These are phyloP conservation scores for Xylariaceae sp. DNA, from an alignment of 2,329 filamentous ascomycete genomes.

Conservation along the genomic window DNA sequence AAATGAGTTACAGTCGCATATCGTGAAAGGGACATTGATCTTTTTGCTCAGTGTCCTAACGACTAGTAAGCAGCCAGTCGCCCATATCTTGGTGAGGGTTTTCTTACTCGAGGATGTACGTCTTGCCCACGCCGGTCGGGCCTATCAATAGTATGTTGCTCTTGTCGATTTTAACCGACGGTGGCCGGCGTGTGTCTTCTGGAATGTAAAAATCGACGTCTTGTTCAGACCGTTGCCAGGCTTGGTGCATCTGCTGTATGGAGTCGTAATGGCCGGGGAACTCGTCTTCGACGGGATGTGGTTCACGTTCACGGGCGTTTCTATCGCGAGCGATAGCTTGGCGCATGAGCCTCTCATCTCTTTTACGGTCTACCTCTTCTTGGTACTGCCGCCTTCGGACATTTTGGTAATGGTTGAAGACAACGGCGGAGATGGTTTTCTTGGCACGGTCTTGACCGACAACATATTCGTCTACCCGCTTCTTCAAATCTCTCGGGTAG, in stretches of 20 bases:
- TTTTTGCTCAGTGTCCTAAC: constrained; percentile 80
- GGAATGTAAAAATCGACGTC: constrained; percentile 45
- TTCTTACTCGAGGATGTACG: constrained; percentile 73
- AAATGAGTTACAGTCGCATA: constrained; percentile 92
- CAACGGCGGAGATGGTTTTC: constrained; percentile 85
- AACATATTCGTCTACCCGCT: constrained; percentile 90
- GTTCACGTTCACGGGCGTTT: constrained; percentile 51
- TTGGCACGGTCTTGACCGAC: constrained; percentile 94
- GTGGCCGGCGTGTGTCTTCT: constrained; percentile 42
- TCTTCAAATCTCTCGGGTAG: constrained; percentile 71
- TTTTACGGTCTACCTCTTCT: constrained; percentile 60
- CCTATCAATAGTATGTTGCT: constrained; percentile 90
- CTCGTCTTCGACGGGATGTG: constrained; percentile 61
- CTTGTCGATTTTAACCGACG: constrained; percentile 78
- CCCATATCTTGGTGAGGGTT: constrained; percentile 1
- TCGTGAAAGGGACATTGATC: constrained; percentile 92
- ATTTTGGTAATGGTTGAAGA: constrained; percentile 95
- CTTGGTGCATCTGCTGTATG: constrained; percentile 39
- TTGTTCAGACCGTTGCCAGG: constrained; percentile 28
- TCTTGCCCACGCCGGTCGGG: constrained; percentile 94
- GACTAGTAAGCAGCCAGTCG: constrained; percentile 8
- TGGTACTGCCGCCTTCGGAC: constrained; percentile 74
- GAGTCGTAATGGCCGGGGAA: constrained; percentile 50
- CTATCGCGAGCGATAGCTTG: constrained; percentile 69
- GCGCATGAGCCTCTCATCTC: constrained; percentile 62